Evolutionary conservation across 345 rosid genomes (phyloP), one percentile per base, ranked within the genome.

Genomic region (Gossypioides kirkii): DNA sequence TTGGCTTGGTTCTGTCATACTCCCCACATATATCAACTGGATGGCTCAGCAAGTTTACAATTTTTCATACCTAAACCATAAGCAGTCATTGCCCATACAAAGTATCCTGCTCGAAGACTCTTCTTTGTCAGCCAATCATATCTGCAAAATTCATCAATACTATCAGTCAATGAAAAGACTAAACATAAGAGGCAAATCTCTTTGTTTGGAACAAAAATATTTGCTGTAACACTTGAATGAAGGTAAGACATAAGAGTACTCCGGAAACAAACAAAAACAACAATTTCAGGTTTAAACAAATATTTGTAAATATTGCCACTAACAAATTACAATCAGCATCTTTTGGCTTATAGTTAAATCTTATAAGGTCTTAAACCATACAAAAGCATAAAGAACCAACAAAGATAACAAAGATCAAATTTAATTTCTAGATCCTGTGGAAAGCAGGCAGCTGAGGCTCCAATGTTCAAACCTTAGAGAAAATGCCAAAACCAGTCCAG

Each of bases 401-500:
- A 50, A 50, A 46, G 36, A 18, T 18, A 73, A 73, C 26, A 50
- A 49, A 79, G 41, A 18, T 41, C 69, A 18, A 69, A 50, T 16
- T 26, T 49, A 46, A 52, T 36, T 28, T 70, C 49, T n/a, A 46
- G 32, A 66, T 46, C 26, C n/a, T 41, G 26, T 20, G 70, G 28
- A 38, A 4, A 46, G 63, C 50, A 41, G 10, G 14, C 11, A 42
- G 50, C 41, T 55, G 65, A 22, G 25, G 42, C 11, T 50, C 56
- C 17, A 62, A 36, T 23, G 8, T 13, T 73, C 70, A 50, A 20
- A 95, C 99, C 99, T 92, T 47, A 89, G 82, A 32, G 98, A 87
- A 84, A 95, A 92, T 65, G 94, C 90, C n/a, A 92, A 97, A 61
- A 95, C 79, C 63, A 95, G 78, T 72, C 99, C 99, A 1, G 98